Percentiles rank a stretch among this genome's conserved stretches.
Evolutionary conservation across 441 rosid genomes (phyloP).

Genomic region (Syzygium syzygioides): DNA sequence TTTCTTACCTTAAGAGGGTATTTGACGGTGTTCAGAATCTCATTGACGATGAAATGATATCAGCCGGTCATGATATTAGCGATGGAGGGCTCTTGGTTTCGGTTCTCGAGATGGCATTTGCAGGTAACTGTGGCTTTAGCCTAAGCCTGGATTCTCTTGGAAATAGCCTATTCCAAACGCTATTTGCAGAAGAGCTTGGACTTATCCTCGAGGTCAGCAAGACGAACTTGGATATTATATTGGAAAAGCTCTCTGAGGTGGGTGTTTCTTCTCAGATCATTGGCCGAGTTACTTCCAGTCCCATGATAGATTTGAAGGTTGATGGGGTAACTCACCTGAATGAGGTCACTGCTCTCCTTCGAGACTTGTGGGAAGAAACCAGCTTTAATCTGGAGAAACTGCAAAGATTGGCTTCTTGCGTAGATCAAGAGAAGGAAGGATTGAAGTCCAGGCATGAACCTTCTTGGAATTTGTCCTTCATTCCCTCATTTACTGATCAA

Average conservation of each 20-base stretch:
- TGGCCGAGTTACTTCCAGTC: conserved; percentile 63
- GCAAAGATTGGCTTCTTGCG: conserved; percentile 80
- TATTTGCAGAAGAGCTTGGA: conserved; percentile 91
- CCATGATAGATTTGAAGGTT: conserved; percentile 49
- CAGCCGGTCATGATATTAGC: conserved; percentile 91
- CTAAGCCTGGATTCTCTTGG: conserved; percentile 53
- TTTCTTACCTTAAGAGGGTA: conserved; percentile 58
- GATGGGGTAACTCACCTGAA: conserved; percentile 50
- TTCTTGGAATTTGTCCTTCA: conserved; percentile 67
- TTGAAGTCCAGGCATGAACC: conserved; percentile 72
- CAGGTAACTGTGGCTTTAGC: conserved; percentile 73
- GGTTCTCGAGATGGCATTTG: conserved; percentile 92
- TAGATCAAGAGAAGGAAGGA: conserved; percentile 84
- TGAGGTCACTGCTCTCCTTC: conserved; percentile 54
- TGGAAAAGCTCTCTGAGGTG: conserved; percentile 36
- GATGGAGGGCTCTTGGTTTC: conserved; percentile 85
- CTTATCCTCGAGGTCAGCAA: conserved; percentile 72
- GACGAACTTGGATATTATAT: conserved; percentile 47
- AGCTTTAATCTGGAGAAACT: conserved; percentile 81
- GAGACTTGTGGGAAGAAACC: conserved; percentile 97
- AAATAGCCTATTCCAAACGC: conserved; percentile 60
- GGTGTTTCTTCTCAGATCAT: conserved; percentile 57
- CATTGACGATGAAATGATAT: conserved; percentile 45
- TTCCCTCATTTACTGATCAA: conserved; percentile 63
- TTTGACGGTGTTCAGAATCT: conserved; percentile 78